Base-by-base conservation (phyloP, 306 rosid genomes). In the Corylus americana region DNA sequence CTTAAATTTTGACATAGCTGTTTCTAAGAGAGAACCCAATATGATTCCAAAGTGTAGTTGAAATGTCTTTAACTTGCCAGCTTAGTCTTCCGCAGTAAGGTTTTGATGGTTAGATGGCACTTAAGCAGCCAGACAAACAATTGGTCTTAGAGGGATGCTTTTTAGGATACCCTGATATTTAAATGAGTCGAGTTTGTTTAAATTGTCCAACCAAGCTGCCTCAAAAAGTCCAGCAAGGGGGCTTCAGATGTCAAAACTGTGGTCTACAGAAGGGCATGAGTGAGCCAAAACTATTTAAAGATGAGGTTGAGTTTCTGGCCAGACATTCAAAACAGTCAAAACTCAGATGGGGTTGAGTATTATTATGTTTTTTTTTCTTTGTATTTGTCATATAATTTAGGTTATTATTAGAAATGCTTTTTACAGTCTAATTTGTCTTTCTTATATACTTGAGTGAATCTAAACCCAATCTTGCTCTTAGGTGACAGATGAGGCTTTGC, bases 401-500 rank as follows among this genome's bases (percentile, higher is more conserved):
- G 29, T 9, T 17, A 5, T 27, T 5, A 39, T 18, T 57, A 18
- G 63, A 53, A 48, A 35, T 72, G 45, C 5, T 58, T 58, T 25
- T 29, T 29, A 12, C 18, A 27, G 9, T 29, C n/a, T 29, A 31
- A 62, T 31, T 81, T 72, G 12, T 48, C 49, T 31, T 11, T 22
- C 76, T 31, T 79, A 0, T 75, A 45, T 80, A 54, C 75, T 73
- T 31, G 58, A 44, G 53, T 80, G 59, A 70, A 45, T 71, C n/a
- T 50, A 29, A 64, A 18, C 72, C 39, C 47, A 48, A 14, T 59
- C n/a, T 67, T 78, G 58, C 58, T 80, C 45, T 18, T 86, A 95
- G 98, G 98, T 95, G 74, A 95, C 98, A 80, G 98, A 95, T 87
- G 89, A 86, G 87, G 89, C 92, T 83, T 89, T 95, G 87, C 91